Conservation (phyloP, 306 rosid genomes). For the Carpinus fangiana region DNA sequence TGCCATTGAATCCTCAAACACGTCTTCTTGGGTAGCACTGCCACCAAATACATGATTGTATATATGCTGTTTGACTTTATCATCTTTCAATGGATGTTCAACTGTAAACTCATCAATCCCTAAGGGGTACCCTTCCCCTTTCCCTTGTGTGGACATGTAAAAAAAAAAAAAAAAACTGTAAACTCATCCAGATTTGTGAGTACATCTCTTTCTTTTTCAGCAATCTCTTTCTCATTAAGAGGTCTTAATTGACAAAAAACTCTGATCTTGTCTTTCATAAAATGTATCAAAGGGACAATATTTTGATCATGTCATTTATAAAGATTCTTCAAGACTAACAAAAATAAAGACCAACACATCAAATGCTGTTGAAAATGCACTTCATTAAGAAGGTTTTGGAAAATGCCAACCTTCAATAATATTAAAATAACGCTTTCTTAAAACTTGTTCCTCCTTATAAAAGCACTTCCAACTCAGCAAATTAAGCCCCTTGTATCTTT, state of each 20-base stretch:
- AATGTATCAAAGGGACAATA: constrained; percentile 20
- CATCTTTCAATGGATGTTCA: constrained; percentile 93
- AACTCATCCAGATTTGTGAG: constrained; percentile 67
- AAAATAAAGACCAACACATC: background rate
- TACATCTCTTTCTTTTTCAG: constrained; percentile 47
- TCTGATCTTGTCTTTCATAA: constrained; percentile 97
- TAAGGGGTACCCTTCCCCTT: no score
- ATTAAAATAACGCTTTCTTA: constrained; percentile 89
- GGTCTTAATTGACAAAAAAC: constrained; percentile 90
- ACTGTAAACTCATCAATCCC: constrained; percentile 71
- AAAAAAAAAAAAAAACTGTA: constrained; percentile 25
- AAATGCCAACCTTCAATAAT: constrained; percentile 73
- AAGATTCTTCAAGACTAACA: background rate
- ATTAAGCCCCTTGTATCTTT: constrained; percentile 91
- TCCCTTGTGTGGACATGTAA: no score
- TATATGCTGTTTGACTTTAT: constrained; percentile 70
- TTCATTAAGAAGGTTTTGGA: background rate
- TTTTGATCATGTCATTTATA: constrained; percentile 6
- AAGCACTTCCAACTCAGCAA: constrained; percentile 85
- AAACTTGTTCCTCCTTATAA: constrained; percentile 91
- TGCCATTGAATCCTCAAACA: constrained; percentile 94
- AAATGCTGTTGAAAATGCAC: background rate
- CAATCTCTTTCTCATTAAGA: constrained; percentile 68
- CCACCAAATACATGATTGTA: constrained; percentile 83
- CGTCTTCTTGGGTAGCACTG: constrained; percentile 68